Conservation (phyloP, 441 rosid species). For the Raphanus hybrid region DNA sequence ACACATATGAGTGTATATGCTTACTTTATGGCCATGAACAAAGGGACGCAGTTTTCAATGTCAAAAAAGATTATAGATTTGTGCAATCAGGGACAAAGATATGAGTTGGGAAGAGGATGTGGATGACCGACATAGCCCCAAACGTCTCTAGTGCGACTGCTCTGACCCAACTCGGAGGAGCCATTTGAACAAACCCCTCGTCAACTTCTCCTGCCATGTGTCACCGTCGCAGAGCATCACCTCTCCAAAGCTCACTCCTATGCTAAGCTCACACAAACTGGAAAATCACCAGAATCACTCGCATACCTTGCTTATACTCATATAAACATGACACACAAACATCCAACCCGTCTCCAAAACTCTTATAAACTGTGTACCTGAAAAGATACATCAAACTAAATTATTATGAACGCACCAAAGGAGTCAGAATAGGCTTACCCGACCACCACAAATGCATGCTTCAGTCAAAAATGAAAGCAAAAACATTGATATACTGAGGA, state of each 20-base stretch:
- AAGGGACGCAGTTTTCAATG: neutral
- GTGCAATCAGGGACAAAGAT: neutral
- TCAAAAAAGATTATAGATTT: neutral
- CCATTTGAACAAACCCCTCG: neutral
- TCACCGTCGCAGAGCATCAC: neutral
- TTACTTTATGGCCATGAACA: neutral
- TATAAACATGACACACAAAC: neutral
- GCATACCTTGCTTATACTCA: neutral
- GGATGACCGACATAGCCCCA: neutral
- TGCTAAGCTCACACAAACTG: neutral
- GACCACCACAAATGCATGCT: too few species aligned
- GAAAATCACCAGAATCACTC: neutral
- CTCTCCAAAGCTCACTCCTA: neutral
- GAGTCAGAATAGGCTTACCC: neutral
- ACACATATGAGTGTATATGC: neutral
- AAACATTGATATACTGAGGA: too few species aligned
- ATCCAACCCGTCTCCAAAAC: neutral
- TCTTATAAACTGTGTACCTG: neutral
- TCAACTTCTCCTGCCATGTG: neutral
- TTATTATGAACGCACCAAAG: neutral
- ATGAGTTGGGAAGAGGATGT: neutral
- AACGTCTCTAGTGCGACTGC: neutral
- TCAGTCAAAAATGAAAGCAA: too few species aligned
- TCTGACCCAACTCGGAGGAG: neutral
- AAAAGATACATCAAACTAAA: neutral